Evolutionary conservation across 148 eudicot species (phyloP).

Genomic region (Spergularia bocconei): DNA sequence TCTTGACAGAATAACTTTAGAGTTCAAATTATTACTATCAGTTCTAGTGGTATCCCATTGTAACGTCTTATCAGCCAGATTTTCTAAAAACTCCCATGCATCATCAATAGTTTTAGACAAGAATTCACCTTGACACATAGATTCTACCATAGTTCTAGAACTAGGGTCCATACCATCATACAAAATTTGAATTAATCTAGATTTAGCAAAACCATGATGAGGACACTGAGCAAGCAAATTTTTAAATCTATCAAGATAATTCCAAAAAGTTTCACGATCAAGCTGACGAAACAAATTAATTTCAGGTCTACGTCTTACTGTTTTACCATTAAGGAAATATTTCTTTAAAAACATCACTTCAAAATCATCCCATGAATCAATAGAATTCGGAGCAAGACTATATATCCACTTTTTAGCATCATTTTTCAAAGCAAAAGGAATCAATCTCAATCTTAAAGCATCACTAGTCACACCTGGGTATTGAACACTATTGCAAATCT

Average conservation of each 20-base stretch:
- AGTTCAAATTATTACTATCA: too few relatives aligned
- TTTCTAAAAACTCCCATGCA: not conserved
- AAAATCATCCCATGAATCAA: conserved; percentile 7
- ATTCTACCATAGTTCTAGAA: conserved; percentile 10
- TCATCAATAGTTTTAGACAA: not conserved
- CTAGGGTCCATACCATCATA: not conserved
- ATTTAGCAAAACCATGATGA: not conserved
- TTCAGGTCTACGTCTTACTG: not conserved
- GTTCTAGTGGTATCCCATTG: too few relatives aligned
- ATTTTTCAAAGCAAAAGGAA: too few relatives aligned
- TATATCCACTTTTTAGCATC: not conserved
- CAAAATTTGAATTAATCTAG: too few relatives aligned
- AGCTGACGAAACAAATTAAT: not conserved
- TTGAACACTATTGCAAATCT: not conserved
- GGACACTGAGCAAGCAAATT: not conserved
- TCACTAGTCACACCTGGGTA: not conserved
- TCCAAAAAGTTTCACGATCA: not conserved
- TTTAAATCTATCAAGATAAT: not conserved
- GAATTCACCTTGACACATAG: conserved; percentile 1
- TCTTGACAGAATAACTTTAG: too few relatives aligned
- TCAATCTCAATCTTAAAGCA: not conserved
- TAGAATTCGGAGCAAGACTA: not conserved
- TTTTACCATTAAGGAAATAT: conserved; percentile 5
- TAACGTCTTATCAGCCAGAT: not conserved
- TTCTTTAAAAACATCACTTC: not conserved